Conservation (phyloP, 768 basidiomycete species). For the Auricularia sp. region DNA sequence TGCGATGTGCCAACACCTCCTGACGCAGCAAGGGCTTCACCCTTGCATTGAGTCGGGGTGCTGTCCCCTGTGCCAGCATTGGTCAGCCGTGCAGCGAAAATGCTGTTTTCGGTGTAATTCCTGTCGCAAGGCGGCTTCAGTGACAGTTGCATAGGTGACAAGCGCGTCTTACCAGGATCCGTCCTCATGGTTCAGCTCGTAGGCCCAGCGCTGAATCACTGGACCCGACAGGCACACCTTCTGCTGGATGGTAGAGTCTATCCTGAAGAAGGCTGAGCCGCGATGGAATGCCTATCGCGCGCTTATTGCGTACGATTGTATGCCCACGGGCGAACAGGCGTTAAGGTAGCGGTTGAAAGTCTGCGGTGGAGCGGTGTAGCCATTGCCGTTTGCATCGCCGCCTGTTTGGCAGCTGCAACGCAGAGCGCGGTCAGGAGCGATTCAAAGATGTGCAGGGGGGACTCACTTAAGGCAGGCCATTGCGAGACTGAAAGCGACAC, state of each 20-base stretch:
- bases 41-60: not conserved
- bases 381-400: not conserved
- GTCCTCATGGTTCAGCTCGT: not conserved
- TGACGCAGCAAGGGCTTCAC: not conserved
- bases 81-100: no score
- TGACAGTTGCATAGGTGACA: not conserved
- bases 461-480: not conserved
- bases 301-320: not conserved
- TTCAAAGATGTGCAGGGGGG: not conserved
- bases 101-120: not conserved
- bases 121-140: not conserved
- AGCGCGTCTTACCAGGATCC: not conserved
- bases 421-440: not conserved
- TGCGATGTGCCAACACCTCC: not conserved
- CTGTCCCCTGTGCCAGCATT: not conserved
- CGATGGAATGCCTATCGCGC: not conserved
- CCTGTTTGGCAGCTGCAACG: not conserved
- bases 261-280: not conserved
- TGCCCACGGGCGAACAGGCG: not conserved
- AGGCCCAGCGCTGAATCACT: not conserved
- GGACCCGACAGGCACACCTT: not conserved
- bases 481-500: not conserved
- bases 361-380: not conserved
- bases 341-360: not conserved
- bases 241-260: not conserved